phyloP scores from a whole-genome alignment of 768 basidiomycete species.

The Pilatotrama ljubarskyi region DNA sequence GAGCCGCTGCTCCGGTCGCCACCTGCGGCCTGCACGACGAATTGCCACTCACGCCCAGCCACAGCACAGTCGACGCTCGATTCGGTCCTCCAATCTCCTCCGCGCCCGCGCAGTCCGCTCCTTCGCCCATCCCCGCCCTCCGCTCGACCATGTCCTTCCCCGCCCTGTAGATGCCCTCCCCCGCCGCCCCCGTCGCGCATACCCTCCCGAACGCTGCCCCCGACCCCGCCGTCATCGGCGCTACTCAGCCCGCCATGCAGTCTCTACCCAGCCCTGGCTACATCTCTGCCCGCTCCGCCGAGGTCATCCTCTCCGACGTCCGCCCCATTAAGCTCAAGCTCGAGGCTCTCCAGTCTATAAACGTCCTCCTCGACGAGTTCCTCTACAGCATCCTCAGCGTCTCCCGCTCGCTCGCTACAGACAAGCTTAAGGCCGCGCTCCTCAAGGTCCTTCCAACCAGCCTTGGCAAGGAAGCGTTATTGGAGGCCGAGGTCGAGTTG shows the following conservation, averaged over 20 bases:
- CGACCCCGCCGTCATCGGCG: not conserved
- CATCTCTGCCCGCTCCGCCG: constrained; percentile 81
- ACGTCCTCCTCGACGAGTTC: constrained; percentile 83
- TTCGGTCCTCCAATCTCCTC: not conserved
- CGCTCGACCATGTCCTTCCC: constrained; percentile 1
- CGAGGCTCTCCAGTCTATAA: constrained; percentile 78
- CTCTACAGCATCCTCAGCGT: constrained; percentile 68
- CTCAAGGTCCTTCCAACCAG: constrained; percentile 73
- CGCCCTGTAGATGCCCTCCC: not conserved
- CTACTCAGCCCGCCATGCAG: constrained; percentile 3
- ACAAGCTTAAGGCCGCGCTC: constrained; percentile 70
- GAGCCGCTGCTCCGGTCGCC: not conserved
- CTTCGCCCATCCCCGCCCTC: not conserved
- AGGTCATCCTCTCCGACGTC: constrained; percentile 89
- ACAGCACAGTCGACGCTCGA: not conserved
- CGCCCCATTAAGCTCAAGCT: constrained; percentile 84
- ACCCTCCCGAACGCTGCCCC: not conserved
- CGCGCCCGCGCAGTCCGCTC: constrained; percentile 10
- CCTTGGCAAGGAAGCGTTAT: constrained; percentile 86
- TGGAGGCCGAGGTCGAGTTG: constrained; percentile 92
- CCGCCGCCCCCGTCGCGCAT: not conserved
- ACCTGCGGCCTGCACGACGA: not conserved
- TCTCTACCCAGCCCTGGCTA: constrained; percentile 59
- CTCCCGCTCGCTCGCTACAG: constrained; percentile 69
- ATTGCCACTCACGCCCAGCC: not conserved